Evolutionary conservation across 208 protist species (phyloP).

Genomic region (Leptomonas seymouri): DNA sequence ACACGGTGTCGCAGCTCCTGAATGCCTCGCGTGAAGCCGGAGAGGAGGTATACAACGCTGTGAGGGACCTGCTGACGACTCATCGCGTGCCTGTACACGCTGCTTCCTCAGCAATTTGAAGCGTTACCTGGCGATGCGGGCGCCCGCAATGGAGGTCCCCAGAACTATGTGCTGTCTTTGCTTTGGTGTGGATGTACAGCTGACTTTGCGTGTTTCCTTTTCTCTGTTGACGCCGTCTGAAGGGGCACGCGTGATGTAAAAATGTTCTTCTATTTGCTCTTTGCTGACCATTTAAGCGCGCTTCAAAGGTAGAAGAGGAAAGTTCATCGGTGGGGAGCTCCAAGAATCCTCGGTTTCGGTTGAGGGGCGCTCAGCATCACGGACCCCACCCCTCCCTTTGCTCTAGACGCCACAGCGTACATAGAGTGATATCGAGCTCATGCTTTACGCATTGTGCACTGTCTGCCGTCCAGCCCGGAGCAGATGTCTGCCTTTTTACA

Average conservation of each 20-base stretch:
- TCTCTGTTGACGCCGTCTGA: background rate
- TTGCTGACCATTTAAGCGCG: background rate
- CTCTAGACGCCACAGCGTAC: no score
- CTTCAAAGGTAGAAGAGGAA: no score
- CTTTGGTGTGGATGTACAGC: background rate
- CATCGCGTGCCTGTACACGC: constrained; percentile 30
- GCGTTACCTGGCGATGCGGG: no score
- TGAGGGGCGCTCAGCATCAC: no score
- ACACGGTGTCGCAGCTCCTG: constrained; percentile 46
- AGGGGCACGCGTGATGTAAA: background rate
- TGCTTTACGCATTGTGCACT: no score
- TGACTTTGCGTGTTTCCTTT: background rate
- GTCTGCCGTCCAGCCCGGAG: no score
- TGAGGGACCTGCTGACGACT: constrained; percentile 35
- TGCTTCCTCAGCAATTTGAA: background rate
- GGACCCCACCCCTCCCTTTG: no score
- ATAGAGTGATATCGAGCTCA: no score
- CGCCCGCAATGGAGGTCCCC: no score
- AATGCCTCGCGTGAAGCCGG: constrained; percentile 41
- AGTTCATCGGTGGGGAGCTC: no score
- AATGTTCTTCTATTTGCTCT: background rate
- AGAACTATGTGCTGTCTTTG: background rate
- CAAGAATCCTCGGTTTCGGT: no score
- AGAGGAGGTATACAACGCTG: constrained; percentile 47
- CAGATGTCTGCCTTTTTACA: no score